These are phyloP conservation scores for Paulownia fortunei DNA, from an alignment of 257 asterid species.

Conservation along the genomic window DNA sequence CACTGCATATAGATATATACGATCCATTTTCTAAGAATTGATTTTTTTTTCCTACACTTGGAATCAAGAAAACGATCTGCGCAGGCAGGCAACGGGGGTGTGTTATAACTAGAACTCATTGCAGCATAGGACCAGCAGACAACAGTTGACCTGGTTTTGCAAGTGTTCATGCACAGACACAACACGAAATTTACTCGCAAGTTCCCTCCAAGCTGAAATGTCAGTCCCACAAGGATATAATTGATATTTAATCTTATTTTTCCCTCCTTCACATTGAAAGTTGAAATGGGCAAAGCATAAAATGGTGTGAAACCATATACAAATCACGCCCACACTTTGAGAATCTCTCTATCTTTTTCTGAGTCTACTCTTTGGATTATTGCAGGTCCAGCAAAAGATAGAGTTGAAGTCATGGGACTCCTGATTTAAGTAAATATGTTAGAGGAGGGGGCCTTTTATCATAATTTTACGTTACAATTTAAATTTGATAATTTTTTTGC, in stretches of 20 bases:
- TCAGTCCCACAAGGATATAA: slow-evolving; percentile 1
- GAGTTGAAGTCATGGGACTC: not conserved
- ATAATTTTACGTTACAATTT: no score
- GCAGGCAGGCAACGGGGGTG: no score
- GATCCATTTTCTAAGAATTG: no score
- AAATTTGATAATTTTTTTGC: no score
- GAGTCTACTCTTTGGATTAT: slow-evolving; percentile 14
- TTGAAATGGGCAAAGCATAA: slow-evolving; percentile 16
- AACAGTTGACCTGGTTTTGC: slow-evolving; percentile 34
- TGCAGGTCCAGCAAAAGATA: not conserved
- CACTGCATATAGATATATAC: no score
- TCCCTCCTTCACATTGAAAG: not conserved
- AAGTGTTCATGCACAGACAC: not conserved
- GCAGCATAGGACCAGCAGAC: slow-evolving; percentile 5
- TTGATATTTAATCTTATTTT: no score
- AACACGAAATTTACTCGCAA: slow-evolving; percentile 28
- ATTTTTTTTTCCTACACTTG: no score
- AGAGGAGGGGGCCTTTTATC: not conserved
- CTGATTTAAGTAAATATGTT: not conserved
- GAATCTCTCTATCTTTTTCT: not conserved
- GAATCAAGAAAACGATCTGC: no score
- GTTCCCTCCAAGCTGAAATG: slow-evolving; percentile 31
- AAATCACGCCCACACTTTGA: slow-evolving; percentile 34
- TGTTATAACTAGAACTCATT: not conserved
- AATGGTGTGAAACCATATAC: slow-evolving; percentile 31